Percentiles rank a stretch among this genome's conserved stretches.
phyloP scores from a whole-genome alignment of 1,139 yeast genomes.

The Saccharomyces hybrid region DNA sequence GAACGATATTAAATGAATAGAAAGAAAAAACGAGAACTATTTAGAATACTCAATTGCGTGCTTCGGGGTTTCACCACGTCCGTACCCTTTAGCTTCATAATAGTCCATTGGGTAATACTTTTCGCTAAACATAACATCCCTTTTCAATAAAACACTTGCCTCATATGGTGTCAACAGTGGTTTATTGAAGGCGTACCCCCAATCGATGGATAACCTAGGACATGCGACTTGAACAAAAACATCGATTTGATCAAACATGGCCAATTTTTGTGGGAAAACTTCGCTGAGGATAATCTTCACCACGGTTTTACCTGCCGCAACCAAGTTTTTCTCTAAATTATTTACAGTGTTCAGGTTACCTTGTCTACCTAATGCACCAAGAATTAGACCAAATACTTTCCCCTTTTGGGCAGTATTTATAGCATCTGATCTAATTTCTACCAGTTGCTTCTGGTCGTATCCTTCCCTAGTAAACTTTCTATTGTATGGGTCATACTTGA shows the following conservation, averaged over 20 bases:
- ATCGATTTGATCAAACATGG: slow-evolving; percentile 89
- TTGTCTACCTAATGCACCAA: slow-evolving; percentile 97
- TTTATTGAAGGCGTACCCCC: slow-evolving; percentile 96
- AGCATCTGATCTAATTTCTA: slow-evolving; percentile 67
- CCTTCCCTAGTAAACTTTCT: slow-evolving; percentile 83
- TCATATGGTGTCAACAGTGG: slow-evolving; percentile 95
- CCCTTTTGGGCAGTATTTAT: slow-evolving; percentile 52
- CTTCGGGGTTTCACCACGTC: slow-evolving; percentile 69
- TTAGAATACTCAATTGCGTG: slow-evolving; percentile 21
- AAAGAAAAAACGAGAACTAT: neutral
- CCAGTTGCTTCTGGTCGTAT: slow-evolving; percentile 81
- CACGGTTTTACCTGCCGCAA: slow-evolving; percentile 52
- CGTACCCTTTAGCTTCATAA: slow-evolving; percentile 84
- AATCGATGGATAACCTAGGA: slow-evolving; percentile 90
- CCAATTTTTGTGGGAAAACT: slow-evolving; percentile 84
- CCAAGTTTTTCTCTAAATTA: slow-evolving; percentile 50
- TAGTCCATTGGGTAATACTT: slow-evolving; percentile 92
- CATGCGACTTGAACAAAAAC: slow-evolving; percentile 98
- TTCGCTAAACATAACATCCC: slow-evolving; percentile 61
- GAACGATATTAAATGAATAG: neutral
- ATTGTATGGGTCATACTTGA: slow-evolving; percentile 89
- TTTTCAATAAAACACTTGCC: slow-evolving; percentile 80
- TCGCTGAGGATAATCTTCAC: slow-evolving; percentile 84
- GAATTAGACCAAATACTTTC: slow-evolving; percentile 67
- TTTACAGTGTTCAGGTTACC: slow-evolving; percentile 77